Percentiles rank a stretch among this genome's conserved stretches.
These are phyloP conservation scores for Blepharisma stoltei DNA, from an alignment of 73 alveolate species.

Conservation along the genomic window DNA sequence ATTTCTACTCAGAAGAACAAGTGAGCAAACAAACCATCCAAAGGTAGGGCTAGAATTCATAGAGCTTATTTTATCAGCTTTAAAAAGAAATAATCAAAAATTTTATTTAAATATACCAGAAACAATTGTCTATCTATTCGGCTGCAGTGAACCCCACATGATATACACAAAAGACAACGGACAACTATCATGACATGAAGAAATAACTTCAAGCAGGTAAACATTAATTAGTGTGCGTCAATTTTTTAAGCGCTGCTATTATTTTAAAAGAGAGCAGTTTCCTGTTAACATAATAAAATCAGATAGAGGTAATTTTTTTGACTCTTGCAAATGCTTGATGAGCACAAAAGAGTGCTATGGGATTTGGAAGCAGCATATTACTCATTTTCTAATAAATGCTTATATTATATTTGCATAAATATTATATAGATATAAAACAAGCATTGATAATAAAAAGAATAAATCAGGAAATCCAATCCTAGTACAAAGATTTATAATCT, in stretches of 20 bases:
- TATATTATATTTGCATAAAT: too few species aligned
- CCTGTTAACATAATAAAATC: background rate
- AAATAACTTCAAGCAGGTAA: background rate
- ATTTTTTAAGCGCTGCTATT: constrained; percentile 24
- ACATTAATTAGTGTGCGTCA: background rate
- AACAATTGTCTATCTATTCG: background rate
- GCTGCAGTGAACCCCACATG: background rate
- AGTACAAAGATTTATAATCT: background rate
- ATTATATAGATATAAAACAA: too few species aligned
- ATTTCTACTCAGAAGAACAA: background rate
- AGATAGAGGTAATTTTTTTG: background rate
- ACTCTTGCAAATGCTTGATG: background rate
- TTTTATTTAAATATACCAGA: constrained; percentile 24
- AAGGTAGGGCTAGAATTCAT: background rate
- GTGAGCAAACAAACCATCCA: background rate
- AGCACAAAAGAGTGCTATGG: background rate
- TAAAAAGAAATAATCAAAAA: background rate
- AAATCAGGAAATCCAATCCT: background rate
- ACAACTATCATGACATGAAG: background rate
- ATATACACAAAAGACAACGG: background rate
- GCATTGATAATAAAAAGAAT: too few species aligned
- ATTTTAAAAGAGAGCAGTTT: constrained; percentile 13
- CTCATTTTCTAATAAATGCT: too few species aligned
- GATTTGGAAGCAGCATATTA: background rate
- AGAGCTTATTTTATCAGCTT: background rate